These are phyloP conservation scores for Calocybe gambosa DNA, from an alignment of 1,284 basidiomycete species.

Conservation along the genomic window DNA sequence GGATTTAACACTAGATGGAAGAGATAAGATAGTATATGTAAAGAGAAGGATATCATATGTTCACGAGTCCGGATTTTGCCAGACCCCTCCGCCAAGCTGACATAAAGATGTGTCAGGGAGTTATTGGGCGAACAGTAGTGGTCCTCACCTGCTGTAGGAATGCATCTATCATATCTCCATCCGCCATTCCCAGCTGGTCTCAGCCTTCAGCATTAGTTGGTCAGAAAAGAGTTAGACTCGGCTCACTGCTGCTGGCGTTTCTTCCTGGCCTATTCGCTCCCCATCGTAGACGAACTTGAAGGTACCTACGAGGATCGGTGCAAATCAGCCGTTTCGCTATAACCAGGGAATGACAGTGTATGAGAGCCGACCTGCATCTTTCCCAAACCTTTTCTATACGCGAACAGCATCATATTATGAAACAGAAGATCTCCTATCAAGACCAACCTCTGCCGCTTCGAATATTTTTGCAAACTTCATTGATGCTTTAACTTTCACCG, in stretches of 20 bases:
- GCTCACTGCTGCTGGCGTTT: constrained; percentile 47
- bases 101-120: background rate
- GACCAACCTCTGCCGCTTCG: constrained; percentile 53
- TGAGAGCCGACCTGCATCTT: constrained; percentile 41
- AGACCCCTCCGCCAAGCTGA: constrained; percentile 15
- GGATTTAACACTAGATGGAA: background rate
- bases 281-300: constrained; percentile 56
- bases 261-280: constrained; percentile 36
- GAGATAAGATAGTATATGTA: constrained; percentile 9
- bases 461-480: constrained; percentile 64
- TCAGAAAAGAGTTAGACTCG: background rate
- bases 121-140: no score
- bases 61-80: constrained; percentile 6
- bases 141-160: constrained; percentile 47
- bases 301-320: constrained; percentile 32
- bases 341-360: background rate
- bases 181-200: constrained; percentile 45
- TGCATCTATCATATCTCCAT: constrained; percentile 52
- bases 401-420: no score
- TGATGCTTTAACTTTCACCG: constrained; percentile 57
- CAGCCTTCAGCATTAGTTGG: background rate
- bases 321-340: background rate
- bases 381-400: constrained; percentile 56
- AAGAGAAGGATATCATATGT: background rate
- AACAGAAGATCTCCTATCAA: no score